Percentiles rank a stretch among this genome's conserved stretches.
These are phyloP conservation scores for Alternaria hordeiaustralica DNA, from an alignment of 2,329 filamentous ascomycete species.

Conservation along the genomic window DNA sequence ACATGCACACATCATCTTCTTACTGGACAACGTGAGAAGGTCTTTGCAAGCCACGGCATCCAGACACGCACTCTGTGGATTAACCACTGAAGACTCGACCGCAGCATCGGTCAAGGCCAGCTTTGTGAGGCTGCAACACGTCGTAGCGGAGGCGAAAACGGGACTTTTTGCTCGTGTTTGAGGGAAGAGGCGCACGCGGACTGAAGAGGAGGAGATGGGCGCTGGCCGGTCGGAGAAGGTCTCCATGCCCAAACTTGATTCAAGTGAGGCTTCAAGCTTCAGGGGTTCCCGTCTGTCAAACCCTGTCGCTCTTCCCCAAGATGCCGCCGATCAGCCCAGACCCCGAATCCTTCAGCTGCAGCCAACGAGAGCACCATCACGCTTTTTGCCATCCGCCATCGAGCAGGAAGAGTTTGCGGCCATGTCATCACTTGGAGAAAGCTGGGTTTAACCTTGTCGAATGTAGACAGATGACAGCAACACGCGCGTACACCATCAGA, in stretches of 20 bases:
- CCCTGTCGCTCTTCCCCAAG: constrained; percentile 6
- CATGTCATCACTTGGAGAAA: neutral
- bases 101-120: neutral
- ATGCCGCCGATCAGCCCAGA: constrained; percentile 5
- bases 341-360: neutral
- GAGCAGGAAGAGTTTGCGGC: neutral
- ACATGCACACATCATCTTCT: neutral
- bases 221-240: constrained; percentile 15
- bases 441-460: neutral
- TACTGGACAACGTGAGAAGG: constrained; percentile 20
- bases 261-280: constrained; percentile 13
- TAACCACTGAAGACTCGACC: constrained; percentile 4
- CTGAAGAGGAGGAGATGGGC: constrained; percentile 6
- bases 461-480: constrained; percentile 1
- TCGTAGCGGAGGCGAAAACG: neutral
- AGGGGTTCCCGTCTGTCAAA: constrained; percentile 1
- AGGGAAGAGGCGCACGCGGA: neutral
- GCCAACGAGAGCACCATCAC: neutral
- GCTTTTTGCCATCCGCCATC: neutral
- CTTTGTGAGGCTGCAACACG: constrained; percentile 7
- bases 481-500: neutral
- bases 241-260: constrained; percentile 2
- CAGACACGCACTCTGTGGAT: constrained; percentile 8
- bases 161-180: neutral
- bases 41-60: constrained; percentile 16